Percentiles rank a stretch among this genome's conserved stretches.
phyloP scores from a whole-genome alignment of 2,329 filamentous ascomycete genomes.

The Aureobasidium musti region DNA sequence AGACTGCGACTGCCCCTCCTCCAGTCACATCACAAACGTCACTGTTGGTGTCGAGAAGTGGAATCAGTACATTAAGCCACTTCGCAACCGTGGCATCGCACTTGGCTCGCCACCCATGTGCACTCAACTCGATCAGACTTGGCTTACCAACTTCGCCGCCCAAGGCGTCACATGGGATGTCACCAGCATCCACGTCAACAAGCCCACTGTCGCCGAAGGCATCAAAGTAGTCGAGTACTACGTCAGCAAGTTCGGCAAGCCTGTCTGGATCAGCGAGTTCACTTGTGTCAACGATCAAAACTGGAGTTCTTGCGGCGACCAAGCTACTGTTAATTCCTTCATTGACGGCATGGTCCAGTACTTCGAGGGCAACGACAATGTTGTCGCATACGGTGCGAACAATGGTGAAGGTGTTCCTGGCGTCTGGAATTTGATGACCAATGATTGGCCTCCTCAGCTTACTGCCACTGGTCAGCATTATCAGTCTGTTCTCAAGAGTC shows the following conservation, averaged over 20 bases:
- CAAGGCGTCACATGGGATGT: conserved; percentile 35
- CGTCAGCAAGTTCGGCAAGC: conserved; percentile 35
- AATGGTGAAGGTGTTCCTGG: conserved; percentile 35
- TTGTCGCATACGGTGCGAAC: conserved; percentile 37
- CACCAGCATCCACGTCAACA: conserved; percentile 39
- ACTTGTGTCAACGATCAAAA: conserved; percentile 36
- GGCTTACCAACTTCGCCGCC: conserved; percentile 35
- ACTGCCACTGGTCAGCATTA: conserved; percentile 27
- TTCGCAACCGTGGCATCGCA: conserved; percentile 35
- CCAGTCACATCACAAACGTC: conserved; percentile 34
- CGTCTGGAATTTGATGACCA: conserved; percentile 28
- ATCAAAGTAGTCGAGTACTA: conserved; percentile 38
- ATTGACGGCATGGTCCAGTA: conserved; percentile 36
- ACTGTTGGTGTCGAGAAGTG: conserved; percentile 33
- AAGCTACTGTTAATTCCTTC: conserved; percentile 34
- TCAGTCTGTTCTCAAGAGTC: conserved; percentile 25
- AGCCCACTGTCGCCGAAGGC: conserved; percentile 34
- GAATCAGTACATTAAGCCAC: conserved; percentile 35
- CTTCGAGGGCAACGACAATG: conserved; percentile 34
- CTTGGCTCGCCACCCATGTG: conserved; percentile 38
- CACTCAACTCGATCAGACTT: conserved; percentile 37
- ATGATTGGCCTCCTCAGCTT: conserved; percentile 18
- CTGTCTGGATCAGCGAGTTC: conserved; percentile 38
- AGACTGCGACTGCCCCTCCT: conserved; percentile 36
- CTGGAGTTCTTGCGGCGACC: conserved; percentile 36